Evolutionary conservation across 2,329 filamentous ascomycete genomes (phyloP), one percentile per base, ranked within the genome.

Genomic region (Arthroderma sp.): DNA sequence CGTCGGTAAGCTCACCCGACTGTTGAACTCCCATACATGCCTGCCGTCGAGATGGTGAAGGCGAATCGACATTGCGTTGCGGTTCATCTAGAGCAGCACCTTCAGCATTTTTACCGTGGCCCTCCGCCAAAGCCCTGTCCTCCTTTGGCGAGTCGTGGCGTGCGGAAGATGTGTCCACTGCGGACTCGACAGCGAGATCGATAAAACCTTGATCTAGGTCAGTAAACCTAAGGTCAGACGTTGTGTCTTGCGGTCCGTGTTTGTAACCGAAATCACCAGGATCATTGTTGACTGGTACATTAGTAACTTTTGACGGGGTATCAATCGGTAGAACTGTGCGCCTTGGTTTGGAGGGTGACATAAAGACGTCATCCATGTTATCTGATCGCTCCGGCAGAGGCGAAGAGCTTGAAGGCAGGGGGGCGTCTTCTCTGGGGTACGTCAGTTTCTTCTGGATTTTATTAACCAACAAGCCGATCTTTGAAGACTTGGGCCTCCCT

Each of bases 1-100:
- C 80, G 49, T 84, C 80, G 38, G 73, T 80, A 61, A 83, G 81
- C 38, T 82, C 80, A 42, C 82, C 75, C 15, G 15, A 22, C 15
- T 22, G 2, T 22, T 22, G 15, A 22, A 22, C 15, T 22, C 15
- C 15, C 15, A 22, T 22, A 22, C 15, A 22, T 22, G 15, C 15
- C 15, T 22, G 15, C 15, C 3, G 15, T 22, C 15, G 15, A 22
- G 15, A 22, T 22, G 15, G 15, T 22, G 3, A 22, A 22, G 15
- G 15, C 15, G 15, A 22, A 22, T 22, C 15, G 3, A 3, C 15
- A 22, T 22, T 22, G 15, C 15, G 15, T 22, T 22, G 15, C 3
- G 15, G 15, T 22, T 22, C 15, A 22, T 22, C 15, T 3, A 22
- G 15, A 22, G 15, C 15, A 22, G 15, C 15, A 22, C 15, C 15